phyloP scores from a whole-genome alignment of 257 asterid genomes.

The Linaria vulgaris region DNA sequence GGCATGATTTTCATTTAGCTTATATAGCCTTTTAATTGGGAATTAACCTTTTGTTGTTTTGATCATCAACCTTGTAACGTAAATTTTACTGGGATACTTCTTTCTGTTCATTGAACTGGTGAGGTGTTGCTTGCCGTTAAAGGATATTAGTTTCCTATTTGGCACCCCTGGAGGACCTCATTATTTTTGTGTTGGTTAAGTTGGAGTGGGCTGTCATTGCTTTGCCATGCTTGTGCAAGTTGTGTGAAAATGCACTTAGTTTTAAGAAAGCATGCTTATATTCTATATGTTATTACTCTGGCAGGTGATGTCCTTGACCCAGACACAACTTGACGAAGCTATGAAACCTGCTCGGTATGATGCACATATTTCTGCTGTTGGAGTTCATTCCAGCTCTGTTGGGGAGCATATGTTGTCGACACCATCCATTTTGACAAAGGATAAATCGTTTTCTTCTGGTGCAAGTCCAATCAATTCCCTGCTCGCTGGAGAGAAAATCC shows the following conservation, averaged over 20 bases:
- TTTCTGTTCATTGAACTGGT: neutral
- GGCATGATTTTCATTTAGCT: too few relatives aligned
- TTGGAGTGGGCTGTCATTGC: slow-evolving; percentile 5
- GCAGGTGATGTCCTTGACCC: slow-evolving; percentile 87
- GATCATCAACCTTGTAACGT: too few relatives aligned
- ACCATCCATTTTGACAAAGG: slow-evolving; percentile 60
- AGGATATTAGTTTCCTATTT: neutral
- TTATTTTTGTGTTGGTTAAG: neutral
- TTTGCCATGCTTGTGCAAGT: slow-evolving; percentile 14
- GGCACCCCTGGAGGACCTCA: slow-evolving; percentile 3
- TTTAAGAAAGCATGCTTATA: neutral
- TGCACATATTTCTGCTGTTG: slow-evolving; percentile 60
- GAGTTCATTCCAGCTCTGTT: slow-evolving; percentile 54
- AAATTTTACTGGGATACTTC: too few relatives aligned
- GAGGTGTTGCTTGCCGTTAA: slow-evolving; percentile 15
- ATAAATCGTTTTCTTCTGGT: slow-evolving; percentile 62
- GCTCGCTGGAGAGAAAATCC: slow-evolving; percentile 96
- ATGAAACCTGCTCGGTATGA: slow-evolving; percentile 71
- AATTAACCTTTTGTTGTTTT: too few relatives aligned
- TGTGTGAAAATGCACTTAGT: neutral
- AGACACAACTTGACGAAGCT: slow-evolving; percentile 89
- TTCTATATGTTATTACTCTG: slow-evolving; percentile 27
- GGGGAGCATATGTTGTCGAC: slow-evolving; percentile 56
- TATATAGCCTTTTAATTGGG: too few relatives aligned
- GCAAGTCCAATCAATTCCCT: slow-evolving; percentile 86